Conservation (phyloP, 495 filamentous ascomycete species). For the Lasiosphaeriaceae sp. region DNA sequence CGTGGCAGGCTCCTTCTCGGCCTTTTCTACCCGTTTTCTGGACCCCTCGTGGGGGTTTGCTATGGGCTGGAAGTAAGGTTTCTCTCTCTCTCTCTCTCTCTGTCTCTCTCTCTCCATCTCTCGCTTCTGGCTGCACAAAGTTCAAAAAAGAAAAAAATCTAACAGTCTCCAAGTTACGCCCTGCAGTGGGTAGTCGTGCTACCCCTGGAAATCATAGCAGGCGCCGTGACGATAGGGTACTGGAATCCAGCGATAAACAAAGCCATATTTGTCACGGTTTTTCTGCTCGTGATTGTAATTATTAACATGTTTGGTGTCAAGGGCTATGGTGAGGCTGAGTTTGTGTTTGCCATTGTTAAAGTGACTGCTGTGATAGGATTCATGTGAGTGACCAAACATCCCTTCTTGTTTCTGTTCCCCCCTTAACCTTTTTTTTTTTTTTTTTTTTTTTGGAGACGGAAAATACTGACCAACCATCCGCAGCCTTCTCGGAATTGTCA, state of each 20-base stretch:
- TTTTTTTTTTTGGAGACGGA: too few species aligned
- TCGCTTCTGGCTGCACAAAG: not conserved
- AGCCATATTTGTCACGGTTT: constrained; percentile 80
- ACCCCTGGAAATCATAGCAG: constrained; percentile 87
- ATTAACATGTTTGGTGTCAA: constrained; percentile 87
- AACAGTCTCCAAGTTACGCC: constrained; percentile 56
- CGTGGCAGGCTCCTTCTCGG: constrained; percentile 87
- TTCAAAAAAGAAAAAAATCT: not conserved
- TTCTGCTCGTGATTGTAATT: constrained; percentile 66
- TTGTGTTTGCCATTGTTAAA: constrained; percentile 84
- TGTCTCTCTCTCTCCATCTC: not conserved
- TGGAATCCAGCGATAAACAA: constrained; percentile 68
- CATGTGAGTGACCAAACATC: constrained; percentile 55
- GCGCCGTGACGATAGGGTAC: constrained; percentile 81
- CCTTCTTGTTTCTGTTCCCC: not conserved
- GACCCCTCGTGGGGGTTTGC: constrained; percentile 97
- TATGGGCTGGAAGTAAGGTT: constrained; percentile 83
- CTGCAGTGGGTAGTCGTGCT: constrained; percentile 90
- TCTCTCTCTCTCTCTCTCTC: not conserved
- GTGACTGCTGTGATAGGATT: constrained; percentile 82
- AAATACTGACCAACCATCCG: not conserved
- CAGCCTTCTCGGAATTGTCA: constrained; percentile 73
- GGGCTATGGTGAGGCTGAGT: constrained; percentile 90
- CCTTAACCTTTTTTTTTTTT: too few species aligned
- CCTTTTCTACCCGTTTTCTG: constrained; percentile 86